These are phyloP conservation scores for Globisporangium echinulatum DNA, from an alignment of 352 stramenopile species.

Conservation along the genomic window DNA sequence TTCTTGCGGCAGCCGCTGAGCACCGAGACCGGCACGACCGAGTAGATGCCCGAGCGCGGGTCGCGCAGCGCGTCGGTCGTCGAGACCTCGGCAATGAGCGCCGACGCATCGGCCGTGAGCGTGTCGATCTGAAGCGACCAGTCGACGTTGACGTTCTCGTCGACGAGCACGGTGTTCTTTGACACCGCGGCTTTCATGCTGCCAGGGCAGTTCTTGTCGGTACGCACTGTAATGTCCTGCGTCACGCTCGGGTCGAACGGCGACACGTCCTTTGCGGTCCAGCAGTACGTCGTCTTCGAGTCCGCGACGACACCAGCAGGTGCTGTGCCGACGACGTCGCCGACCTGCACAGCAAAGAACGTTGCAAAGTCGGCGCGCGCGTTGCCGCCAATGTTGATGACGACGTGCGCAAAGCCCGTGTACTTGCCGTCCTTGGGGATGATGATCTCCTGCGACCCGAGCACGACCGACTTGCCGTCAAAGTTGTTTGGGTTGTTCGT, in stretches of 20 bases:
- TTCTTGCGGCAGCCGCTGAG: slow-evolving; percentile 61
- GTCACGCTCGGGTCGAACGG: slow-evolving; percentile 54
- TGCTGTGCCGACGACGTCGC: slow-evolving; percentile 45
- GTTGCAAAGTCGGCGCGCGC: slow-evolving; percentile 69
- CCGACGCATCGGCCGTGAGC: slow-evolving; percentile 36
- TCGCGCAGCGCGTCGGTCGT: slow-evolving; percentile 41
- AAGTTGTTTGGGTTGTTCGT: slow-evolving; percentile 75
- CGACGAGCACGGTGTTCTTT: slow-evolving; percentile 34
- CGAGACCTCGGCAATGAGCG: slow-evolving; percentile 64
- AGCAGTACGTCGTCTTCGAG: slow-evolving; percentile 73
- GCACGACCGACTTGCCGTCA: slow-evolving; percentile 35
- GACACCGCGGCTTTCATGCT: slow-evolving; percentile 57
- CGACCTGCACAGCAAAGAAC: slow-evolving; percentile 75
- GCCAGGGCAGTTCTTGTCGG: slow-evolving; percentile 58
- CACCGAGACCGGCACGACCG: slow-evolving; percentile 63
- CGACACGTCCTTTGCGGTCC: slow-evolving; percentile 42
- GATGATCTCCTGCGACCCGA: slow-evolving; percentile 57
- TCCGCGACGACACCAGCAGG: slow-evolving; percentile 43
- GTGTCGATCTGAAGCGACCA: slow-evolving; percentile 63
- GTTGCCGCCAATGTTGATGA: slow-evolving; percentile 58
- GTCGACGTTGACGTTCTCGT: slow-evolving; percentile 45
- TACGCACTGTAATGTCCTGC: slow-evolving; percentile 51
- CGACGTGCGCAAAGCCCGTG: slow-evolving; percentile 65
- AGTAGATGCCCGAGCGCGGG: slow-evolving; percentile 45
- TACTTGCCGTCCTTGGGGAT: slow-evolving; percentile 77